Evolutionary conservation across 2,329 filamentous ascomycete genomes (phyloP).

Genomic region (Trichoderma lentiforme): DNA sequence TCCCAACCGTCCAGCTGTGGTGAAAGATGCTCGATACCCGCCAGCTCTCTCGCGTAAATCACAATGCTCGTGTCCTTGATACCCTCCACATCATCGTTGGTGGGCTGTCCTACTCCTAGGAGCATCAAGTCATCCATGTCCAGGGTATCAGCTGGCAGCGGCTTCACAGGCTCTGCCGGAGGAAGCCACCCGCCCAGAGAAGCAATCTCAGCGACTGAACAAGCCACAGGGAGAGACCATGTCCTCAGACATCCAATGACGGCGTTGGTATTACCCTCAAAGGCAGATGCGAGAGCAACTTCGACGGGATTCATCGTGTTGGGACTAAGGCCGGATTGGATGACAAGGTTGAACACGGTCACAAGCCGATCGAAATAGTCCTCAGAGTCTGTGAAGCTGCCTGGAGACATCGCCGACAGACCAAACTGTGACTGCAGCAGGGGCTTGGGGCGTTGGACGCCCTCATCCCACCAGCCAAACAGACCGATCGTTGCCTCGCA

Average conservation of each 20-base stretch:
- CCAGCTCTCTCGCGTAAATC: constrained; percentile 68
- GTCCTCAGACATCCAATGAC: constrained; percentile 69
- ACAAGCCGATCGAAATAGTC: constrained; percentile 73
- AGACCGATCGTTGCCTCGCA: constrained; percentile 81
- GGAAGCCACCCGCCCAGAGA: constrained; percentile 82
- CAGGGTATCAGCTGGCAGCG: constrained; percentile 61
- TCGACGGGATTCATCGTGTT: constrained; percentile 74
- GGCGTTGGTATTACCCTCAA: constrained; percentile 78
- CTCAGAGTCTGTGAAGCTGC: constrained; percentile 52
- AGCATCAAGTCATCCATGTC: constrained; percentile 84
- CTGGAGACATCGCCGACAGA: constrained; percentile 31
- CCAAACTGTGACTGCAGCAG: constrained; percentile 39
- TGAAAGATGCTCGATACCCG: constrained; percentile 51
- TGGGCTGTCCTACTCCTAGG: constrained; percentile 62
- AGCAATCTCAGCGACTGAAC: constrained; percentile 78
- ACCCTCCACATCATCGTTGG: constrained; percentile 58
- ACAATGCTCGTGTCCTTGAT: constrained; percentile 77
- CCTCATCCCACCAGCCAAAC: constrained; percentile 89
- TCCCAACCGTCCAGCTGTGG: constrained; percentile 75
- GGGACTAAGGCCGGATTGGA: constrained; percentile 69
- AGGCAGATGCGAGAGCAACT: constrained; percentile 74
- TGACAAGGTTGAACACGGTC: constrained; percentile 65
- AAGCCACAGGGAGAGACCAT: constrained; percentile 78
- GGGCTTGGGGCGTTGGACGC: constrained; percentile 48
- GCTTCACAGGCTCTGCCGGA: constrained; percentile 34